Base-by-base conservation (phyloP, 164 flowering plant species). In the Liriodendron chinense region DNA sequence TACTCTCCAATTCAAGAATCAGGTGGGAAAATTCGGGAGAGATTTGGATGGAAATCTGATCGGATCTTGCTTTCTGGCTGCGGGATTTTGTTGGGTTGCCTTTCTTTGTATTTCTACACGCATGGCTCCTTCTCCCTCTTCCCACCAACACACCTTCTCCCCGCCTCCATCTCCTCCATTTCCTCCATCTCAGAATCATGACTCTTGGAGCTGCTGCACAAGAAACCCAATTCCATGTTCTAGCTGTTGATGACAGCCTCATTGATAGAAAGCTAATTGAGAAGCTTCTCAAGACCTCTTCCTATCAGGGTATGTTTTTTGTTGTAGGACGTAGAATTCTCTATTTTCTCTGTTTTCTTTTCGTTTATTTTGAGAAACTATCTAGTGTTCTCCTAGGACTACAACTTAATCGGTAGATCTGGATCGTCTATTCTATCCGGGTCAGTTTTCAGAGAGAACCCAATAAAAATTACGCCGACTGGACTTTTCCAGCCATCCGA, bases 171-270 rank as follows among this genome's bases (percentile, higher is more conserved):
- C 26, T 71, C 25, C 8, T 18, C 53, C 50, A 43, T 47, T 43
- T 71, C 34, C 65, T 21, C 3, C 23, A 8, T 62, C 70, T 47
- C 67, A 4, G 3, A 0, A 25, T 66, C 26, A 69, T 68, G n/a
- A 23, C 12, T 71, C 48, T 26, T 9, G 5, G 23, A 22, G 13
- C 59, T 57, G 34, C 47, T 76, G 87, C 87, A 89, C 85, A 81
- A 9, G 73, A 86, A 77, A 67, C 90, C 23, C 88, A 84, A 75
- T 87, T 85, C 65, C 96, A 91, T 87, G 96, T 91, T 74, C 75
- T 90, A 21, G 96, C 96, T 62, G 96, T 91, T 68, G 96, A 91
- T 87, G 96, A 91, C 72, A 90, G 89, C 75, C 66, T 89, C 50
- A 85, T 90, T 13, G 96, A 91, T 63, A 84, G 96, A 70, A 90